phyloP scores from a whole-genome alignment of 805 yeast species.

The Hanseniaspora thailandica region DNA sequence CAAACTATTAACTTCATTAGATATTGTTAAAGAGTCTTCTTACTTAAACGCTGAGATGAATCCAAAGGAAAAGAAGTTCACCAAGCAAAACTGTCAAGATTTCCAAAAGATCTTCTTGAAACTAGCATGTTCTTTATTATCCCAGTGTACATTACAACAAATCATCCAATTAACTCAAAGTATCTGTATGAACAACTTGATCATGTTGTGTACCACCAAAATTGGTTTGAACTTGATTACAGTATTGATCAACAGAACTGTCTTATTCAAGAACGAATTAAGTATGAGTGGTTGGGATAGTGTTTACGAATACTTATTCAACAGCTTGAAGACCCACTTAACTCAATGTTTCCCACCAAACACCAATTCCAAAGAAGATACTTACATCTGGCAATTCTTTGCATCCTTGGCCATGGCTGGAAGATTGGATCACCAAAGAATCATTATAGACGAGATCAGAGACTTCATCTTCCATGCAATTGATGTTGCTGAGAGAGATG shows the following conservation, averaged over 20 bases:
- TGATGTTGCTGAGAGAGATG: conserved; percentile 44
- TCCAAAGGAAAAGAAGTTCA: conserved; percentile 39
- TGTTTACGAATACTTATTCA: conserved; percentile 72
- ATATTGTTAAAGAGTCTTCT: conserved; percentile 67
- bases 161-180: conserved; percentile 12
- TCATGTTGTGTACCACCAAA: conserved; percentile 40
- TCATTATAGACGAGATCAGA: conserved; percentile 86
- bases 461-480: conserved; percentile 85
- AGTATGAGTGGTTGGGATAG: conserved; percentile 51
- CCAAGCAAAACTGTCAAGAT: conserved; percentile 40
- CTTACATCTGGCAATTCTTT: conserved; percentile 92
- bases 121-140: conserved; percentile 50
- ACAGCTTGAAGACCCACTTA: conserved; percentile 64
- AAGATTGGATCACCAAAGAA: conserved; percentile 77
- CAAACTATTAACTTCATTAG: conserved; percentile 66
- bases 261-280: conserved; percentile 73
- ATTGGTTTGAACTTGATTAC: conserved; percentile 80
- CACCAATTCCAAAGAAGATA: conserved; percentile 19
- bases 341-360: conserved; percentile 72
- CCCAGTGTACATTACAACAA: conserved; percentile 17
- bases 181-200: conserved; percentile 16
- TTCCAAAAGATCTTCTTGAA: conserved; percentile 75
- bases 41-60: conserved; percentile 39
- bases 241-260: conserved; percentile 83
- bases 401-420: conserved; percentile 91